Conservation (phyloP, 352 stramenopile genomes). For the Pythium sp. region DNA sequence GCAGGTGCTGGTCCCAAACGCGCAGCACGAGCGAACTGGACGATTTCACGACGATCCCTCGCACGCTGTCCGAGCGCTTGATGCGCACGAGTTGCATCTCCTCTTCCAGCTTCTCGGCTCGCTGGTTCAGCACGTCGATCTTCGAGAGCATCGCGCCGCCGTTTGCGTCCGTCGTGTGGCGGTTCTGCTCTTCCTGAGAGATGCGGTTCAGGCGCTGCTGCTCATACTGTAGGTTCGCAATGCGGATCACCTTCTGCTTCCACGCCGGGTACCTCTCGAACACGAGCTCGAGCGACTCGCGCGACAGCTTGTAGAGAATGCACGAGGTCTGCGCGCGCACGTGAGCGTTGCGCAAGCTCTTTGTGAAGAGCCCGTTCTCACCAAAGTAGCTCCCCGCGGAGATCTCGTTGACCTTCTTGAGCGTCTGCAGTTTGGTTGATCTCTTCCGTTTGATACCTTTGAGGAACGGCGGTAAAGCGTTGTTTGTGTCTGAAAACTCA, state of each 20-base stretch:
- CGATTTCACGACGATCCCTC: background rate
- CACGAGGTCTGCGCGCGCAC: constrained; percentile 37
- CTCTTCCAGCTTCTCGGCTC: constrained; percentile 29
- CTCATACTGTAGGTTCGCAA: constrained; percentile 30
- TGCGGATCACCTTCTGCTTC: constrained; percentile 44
- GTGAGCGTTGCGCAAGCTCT: constrained; percentile 32
- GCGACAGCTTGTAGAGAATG: constrained; percentile 44
- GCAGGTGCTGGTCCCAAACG: background rate
- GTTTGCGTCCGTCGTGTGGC: constrained; percentile 15
- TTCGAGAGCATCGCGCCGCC: constrained; percentile 20
- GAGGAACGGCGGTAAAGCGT: background rate
- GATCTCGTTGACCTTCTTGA: constrained; percentile 39
- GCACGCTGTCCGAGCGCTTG: constrained; percentile 8
- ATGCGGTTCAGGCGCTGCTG: constrained; percentile 19
- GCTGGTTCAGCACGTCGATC: constrained; percentile 26
- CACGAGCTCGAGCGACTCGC: constrained; percentile 38
- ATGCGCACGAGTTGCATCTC: constrained; percentile 29
- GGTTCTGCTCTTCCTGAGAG: constrained; percentile 20
- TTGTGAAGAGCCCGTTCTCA: constrained; percentile 37
- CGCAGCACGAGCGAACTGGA: background rate
- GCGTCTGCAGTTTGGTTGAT: constrained; percentile 4
- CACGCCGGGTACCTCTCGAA: constrained; percentile 45
- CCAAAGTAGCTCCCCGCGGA: constrained; percentile 36
- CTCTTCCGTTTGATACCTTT: background rate
- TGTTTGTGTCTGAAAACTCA: background rate